A percentile compares a stretch with the other conserved stretches of the same genome.
phyloP scores from a whole-genome alignment of 805 yeast genomes.

The Candida corydali region DNA sequence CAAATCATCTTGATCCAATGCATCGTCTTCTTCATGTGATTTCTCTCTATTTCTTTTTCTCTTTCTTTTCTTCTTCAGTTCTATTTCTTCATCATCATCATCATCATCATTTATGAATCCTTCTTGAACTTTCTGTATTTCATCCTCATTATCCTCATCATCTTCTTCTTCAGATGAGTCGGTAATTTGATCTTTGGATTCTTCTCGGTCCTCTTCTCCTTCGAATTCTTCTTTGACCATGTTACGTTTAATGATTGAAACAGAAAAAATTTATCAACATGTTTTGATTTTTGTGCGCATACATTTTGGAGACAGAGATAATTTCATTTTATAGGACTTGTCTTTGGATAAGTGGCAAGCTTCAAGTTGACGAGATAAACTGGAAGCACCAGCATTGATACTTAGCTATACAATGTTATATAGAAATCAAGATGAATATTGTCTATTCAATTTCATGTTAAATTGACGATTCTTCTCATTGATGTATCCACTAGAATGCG shows the following conservation, averaged over 20 bases:
- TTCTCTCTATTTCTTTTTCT: constrained; percentile 29
- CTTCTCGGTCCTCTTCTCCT: constrained; percentile 26
- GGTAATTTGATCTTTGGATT: constrained; percentile 35
- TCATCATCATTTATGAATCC: constrained; percentile 95
- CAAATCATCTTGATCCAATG: constrained; percentile 90
- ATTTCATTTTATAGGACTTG: no score
- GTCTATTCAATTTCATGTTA: constrained; percentile 62
- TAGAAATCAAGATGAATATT: constrained; percentile 37
- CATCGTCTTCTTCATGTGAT: constrained; percentile 45
- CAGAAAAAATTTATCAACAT: neutral
- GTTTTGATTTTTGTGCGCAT: neutral
- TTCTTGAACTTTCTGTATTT: constrained; percentile 74
- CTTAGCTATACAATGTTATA: no score
- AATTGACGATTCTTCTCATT: constrained; percentile 73
- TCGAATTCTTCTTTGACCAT: constrained; percentile 35
- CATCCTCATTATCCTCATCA: constrained; percentile 83
- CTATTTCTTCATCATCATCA: constrained; percentile 43
- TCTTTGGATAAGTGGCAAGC: no score
- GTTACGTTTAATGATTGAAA: neutral
- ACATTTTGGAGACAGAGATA: no score
- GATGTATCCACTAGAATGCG: constrained; percentile 42
- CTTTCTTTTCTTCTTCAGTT: constrained; percentile 24
- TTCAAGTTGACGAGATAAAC: no score
- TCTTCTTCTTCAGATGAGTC: constrained; percentile 85
- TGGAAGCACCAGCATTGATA: no score